Evolutionary conservation across 2,329 filamentous ascomycete genomes (phyloP).

Genomic region (Diaporthe helianthi): DNA sequence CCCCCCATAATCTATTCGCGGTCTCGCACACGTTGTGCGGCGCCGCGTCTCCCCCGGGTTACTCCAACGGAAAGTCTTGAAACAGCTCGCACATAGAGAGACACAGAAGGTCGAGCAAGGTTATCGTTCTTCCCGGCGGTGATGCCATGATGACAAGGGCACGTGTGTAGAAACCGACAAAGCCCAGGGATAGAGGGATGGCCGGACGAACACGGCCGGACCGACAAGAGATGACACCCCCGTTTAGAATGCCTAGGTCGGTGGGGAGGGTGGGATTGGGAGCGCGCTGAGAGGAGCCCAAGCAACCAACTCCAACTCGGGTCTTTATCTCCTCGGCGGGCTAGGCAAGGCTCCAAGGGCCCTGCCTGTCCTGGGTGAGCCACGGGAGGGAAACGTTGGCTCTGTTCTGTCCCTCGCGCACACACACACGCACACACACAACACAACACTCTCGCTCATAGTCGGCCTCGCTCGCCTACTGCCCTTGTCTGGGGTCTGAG

Average conservation of each 20-base stretch:
- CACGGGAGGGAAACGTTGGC: background rate
- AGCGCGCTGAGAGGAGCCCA: constrained; percentile 21
- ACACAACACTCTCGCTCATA: background rate
- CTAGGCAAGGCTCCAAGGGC: constrained; percentile 17
- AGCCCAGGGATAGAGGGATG: background rate
- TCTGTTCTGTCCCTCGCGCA: background rate
- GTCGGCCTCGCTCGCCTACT: background rate
- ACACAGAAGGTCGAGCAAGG: background rate
- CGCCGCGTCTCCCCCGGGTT: background rate
- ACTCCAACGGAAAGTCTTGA: constrained; percentile 4
- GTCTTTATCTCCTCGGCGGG: constrained; percentile 7
- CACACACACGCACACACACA: background rate
- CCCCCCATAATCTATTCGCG: constrained; percentile 1
- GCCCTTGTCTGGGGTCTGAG: background rate
- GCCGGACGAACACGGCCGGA: background rate
- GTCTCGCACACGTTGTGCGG: constrained; percentile 8
- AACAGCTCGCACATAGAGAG: background rate
- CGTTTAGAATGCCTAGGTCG: background rate
- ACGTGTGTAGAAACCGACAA: background rate
- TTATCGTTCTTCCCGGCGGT: background rate
- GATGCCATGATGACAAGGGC: constrained; percentile 6
- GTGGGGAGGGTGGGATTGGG: constrained; percentile 26
- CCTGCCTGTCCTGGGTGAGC: background rate
- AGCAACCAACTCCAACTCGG: constrained; percentile 1
- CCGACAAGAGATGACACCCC: constrained; percentile 4